Base-by-base conservation (phyloP, 2,329 filamentous ascomycete genomes). In the Trichoderma aggressivum region DNA sequence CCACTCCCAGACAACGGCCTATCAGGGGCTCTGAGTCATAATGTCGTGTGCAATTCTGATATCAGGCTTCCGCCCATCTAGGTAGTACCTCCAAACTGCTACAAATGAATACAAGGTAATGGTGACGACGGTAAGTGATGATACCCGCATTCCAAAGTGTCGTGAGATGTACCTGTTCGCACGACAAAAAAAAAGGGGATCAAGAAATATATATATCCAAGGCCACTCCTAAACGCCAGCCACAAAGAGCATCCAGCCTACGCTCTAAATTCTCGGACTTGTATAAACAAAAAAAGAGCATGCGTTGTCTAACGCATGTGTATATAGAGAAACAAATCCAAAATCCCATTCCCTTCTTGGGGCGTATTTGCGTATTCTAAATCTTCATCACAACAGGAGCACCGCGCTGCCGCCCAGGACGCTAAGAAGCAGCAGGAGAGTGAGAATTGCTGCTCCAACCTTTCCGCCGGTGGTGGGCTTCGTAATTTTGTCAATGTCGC, bases 391-490 rank as follows among this genome's bases (percentile, higher is more conserved):
- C 36, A 82, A 80, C 71, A 86, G 77, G 34, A 88, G 79, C 75
- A 87, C 88, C 28, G 83, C 78, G 34, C 82, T 82, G n/a, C 86
- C 85, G 16, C 82, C 85, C 4, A 89, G 59, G 32, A 88, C 77
- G 70, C 85, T 84, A 12, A 85, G 78, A 39, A 84, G 76, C 21
- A 89, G 75, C 0, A 86, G 79, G 8, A 84, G 81, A 28, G 88
- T 90, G 72, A 87, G 58, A 72, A 90, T 86, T 14, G 86, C 87
- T 0, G 88, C 88, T 0, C 85, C 88, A 1, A 86, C 86, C 75
- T 81, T 82, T 72, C 89, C 87, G n/a, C 79, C 82, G 3, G 77
- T 81, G 2, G 84, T 86, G 70, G 89, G 86, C 78, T 74, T 73
- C 43, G 69, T 73, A 36, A 76, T 72, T 58, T 71, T 76, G 16